Percentiles rank a stretch among this genome's conserved stretches.
Evolutionary conservation across 2,329 filamentous ascomycete genomes (phyloP).

Genomic region (Trichoderma sp.): DNA sequence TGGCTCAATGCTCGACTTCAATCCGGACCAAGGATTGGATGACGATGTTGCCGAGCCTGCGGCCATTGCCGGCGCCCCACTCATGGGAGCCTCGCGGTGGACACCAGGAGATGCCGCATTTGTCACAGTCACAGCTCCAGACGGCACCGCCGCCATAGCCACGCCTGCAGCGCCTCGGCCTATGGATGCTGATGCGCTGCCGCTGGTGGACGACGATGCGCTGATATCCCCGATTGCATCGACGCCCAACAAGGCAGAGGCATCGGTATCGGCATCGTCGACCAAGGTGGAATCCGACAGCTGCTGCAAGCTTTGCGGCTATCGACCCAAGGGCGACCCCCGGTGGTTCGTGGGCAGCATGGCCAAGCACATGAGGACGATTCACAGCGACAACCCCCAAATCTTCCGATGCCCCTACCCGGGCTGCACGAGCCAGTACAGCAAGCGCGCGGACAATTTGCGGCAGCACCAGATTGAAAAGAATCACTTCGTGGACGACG

Average conservation of each 20-base stretch:
- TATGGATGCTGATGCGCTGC: background rate
- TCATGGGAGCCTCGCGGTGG: background rate
- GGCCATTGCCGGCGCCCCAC: background rate
- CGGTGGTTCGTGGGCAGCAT: slow-evolving; percentile 59
- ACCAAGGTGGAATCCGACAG: slow-evolving; percentile 44
- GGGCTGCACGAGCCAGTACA: slow-evolving; percentile 54
- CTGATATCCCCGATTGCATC: slow-evolving; percentile 3
- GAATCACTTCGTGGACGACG: slow-evolving; percentile 50
- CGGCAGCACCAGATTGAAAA: slow-evolving; percentile 57
- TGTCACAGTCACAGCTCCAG: background rate
- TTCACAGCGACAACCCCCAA: slow-evolving; percentile 49
- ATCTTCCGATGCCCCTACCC: slow-evolving; percentile 55
- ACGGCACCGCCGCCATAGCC: background rate
- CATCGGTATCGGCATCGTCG: background rate
- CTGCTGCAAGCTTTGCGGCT: slow-evolving; percentile 53
- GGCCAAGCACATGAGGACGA: slow-evolving; percentile 56
- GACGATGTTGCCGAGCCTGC: background rate
- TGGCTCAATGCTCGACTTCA: slow-evolving; percentile 22
- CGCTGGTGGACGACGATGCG: background rate
- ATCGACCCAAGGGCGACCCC: slow-evolving; percentile 55
- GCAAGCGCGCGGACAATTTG: slow-evolving; percentile 55
- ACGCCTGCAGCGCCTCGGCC: background rate
- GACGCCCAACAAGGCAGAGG: slow-evolving; percentile 13
- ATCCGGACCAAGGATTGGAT: slow-evolving; percentile 7
- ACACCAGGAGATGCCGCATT: background rate